Conservation (phyloP, 768 basidiomycete species). For the Trametes cinnabarina region DNA sequence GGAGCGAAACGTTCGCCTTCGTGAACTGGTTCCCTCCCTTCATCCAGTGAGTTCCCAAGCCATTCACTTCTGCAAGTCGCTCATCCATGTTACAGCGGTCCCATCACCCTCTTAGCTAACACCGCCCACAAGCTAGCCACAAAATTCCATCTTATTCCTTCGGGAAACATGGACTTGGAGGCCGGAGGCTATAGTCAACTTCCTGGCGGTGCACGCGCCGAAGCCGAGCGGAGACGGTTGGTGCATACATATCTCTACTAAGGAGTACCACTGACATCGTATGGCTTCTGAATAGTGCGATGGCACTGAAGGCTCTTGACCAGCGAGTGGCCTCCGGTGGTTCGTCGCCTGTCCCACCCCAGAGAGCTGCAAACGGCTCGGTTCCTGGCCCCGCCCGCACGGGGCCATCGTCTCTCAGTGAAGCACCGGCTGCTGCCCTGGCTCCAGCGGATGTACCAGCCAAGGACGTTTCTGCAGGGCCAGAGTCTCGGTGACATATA, state of each 20-base stretch:
- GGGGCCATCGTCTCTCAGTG: constrained; percentile 7
- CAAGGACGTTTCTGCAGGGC: neutral
- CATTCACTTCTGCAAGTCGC: neutral
- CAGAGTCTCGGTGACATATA: neutral
- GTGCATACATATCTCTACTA: constrained; percentile 21
- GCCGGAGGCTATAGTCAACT: constrained; percentile 67
- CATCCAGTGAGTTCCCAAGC: constrained; percentile 69
- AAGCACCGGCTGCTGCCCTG: neutral
- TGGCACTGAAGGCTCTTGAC: constrained; percentile 96
- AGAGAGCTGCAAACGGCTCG: constrained; percentile 18
- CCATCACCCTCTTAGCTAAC: constrained; percentile 66
- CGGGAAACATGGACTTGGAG: constrained; percentile 63
- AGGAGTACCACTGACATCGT: neutral
- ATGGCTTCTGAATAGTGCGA: constrained; percentile 53
- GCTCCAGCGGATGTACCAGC: neutral
- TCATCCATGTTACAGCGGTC: constrained; percentile 49
- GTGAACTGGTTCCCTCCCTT: constrained; percentile 97
- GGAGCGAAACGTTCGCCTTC: constrained; percentile 95
- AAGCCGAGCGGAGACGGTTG: constrained; percentile 92
- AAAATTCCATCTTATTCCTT: constrained; percentile 73
- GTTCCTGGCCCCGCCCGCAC: constrained; percentile 5
- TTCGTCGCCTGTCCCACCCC: constrained; percentile 26
- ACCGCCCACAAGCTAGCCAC: constrained; percentile 64
- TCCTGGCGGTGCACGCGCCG: constrained; percentile 88
- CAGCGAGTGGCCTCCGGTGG: constrained; percentile 75